Conservation (phyloP, 208 protist genomes). For the Leishmania major region DNA sequence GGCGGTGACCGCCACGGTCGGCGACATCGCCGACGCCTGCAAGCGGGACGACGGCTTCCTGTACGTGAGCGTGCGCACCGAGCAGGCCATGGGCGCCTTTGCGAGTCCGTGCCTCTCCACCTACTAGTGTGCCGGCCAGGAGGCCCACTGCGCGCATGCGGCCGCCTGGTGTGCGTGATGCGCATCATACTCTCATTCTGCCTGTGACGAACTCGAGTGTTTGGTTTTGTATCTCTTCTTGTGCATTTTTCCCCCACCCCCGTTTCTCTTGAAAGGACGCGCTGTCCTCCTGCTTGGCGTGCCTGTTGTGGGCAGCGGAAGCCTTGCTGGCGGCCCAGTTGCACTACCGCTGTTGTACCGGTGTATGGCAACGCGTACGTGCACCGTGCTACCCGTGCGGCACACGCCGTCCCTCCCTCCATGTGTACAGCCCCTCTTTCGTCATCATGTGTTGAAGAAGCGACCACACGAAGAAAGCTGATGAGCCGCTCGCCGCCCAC, state of each 20-base stretch:
- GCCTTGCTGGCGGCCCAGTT: too few species aligned
- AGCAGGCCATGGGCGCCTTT: background rate
- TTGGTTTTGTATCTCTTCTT: background rate
- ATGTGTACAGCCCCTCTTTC: background rate
- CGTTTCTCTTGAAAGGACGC: background rate
- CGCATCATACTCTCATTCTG: background rate
- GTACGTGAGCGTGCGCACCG: slow-evolving; percentile 14
- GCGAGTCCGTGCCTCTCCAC: background rate
- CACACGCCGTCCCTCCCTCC: background rate
- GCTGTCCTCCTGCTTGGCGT: background rate
- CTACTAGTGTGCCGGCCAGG: background rate
- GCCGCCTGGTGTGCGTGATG: background rate
- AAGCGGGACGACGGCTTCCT: slow-evolving; percentile 23
- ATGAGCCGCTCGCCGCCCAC: too few species aligned
- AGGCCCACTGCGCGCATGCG: too few species aligned
- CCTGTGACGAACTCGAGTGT: background rate
- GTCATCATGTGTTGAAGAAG: background rate
- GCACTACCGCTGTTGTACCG: too few species aligned
- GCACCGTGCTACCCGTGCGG: background rate
- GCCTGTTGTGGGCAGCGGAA: background rate
- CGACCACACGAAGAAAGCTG: background rate
- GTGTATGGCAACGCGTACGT: too few species aligned
- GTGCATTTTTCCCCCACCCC: background rate
- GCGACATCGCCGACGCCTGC: slow-evolving; percentile 19
- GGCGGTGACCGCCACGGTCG: slow-evolving; percentile 11